Evolutionary conservation across 306 rosid species (phyloP).

Genomic region (Cucurbita maxima): DNA sequence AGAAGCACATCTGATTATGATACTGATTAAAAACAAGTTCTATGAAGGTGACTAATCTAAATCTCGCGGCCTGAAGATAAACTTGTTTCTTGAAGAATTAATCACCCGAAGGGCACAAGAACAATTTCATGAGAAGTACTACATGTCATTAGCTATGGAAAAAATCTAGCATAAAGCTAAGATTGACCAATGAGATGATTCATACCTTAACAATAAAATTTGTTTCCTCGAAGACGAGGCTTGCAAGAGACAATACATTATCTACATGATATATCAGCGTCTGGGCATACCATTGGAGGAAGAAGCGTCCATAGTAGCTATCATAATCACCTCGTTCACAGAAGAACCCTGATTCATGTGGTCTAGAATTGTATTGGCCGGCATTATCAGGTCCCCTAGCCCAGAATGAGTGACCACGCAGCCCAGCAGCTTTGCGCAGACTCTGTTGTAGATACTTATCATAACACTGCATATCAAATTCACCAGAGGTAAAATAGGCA

Average conservation of each 20-base stretch:
- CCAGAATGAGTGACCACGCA: conserved; percentile 90
- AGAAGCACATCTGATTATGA: not conserved
- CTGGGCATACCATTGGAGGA: conserved; percentile 93
- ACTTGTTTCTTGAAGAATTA: not conserved
- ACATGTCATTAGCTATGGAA: not conserved
- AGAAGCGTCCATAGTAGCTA: conserved; percentile 94
- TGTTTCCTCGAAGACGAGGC: conserved; percentile 85
- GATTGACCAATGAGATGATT: not conserved
- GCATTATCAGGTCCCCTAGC: conserved; percentile 95
- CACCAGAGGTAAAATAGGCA: conserved; percentile 1
- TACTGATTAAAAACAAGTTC: not conserved
- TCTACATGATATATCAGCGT: conserved; percentile 69
- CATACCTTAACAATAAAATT: conserved; percentile 67
- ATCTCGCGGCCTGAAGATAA: not conserved
- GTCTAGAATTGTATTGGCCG: conserved; percentile 80
- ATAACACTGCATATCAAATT: conserved; percentile 52
- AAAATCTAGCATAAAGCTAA: not conserved
- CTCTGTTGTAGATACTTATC: conserved; percentile 80
- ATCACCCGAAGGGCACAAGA: not conserved
- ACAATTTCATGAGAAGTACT: not conserved
- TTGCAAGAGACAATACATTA: conserved; percentile 88
- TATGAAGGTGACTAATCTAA: not conserved
- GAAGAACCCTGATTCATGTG: conserved; percentile 91
- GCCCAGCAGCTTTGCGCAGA: conserved; percentile 67
- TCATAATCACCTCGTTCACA: conserved; percentile 95